Evolutionary conservation across 352 stramenopile genomes (phyloP).

Genomic region (Phytopythium cucurbitacearum): DNA sequence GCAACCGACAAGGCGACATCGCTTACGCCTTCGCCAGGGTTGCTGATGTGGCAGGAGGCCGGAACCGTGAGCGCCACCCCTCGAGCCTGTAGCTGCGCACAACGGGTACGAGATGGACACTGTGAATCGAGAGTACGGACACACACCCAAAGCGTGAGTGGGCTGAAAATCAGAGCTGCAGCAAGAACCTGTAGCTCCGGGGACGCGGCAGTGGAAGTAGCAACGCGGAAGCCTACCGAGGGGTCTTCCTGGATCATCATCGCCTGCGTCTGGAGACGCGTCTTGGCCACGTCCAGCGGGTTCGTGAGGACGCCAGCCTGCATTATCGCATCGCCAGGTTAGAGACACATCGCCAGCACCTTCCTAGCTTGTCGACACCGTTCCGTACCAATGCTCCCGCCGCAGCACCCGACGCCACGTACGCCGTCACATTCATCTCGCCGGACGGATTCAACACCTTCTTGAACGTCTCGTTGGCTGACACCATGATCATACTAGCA

Average conservation of each 20-base stretch:
- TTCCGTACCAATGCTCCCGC: constrained; percentile 89
- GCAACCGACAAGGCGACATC: not conserved
- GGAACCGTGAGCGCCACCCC: constrained; percentile 62
- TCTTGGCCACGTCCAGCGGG: constrained; percentile 99
- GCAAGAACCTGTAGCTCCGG: constrained; percentile 54
- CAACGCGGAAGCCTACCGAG: constrained; percentile 40
- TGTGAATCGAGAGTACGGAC: constrained; percentile 43
- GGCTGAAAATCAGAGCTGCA: constrained; percentile 14
- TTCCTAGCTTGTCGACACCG: not conserved
- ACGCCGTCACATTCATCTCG: constrained; percentile 87
- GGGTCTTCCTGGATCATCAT: constrained; percentile 57
- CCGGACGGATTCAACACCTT: constrained; percentile 89
- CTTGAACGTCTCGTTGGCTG: constrained; percentile 96
- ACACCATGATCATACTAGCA: constrained; percentile 96
- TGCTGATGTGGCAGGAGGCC: constrained; percentile 48
- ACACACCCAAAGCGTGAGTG: constrained; percentile 29
- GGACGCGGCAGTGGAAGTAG: constrained; percentile 21
- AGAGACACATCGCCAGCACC: not conserved
- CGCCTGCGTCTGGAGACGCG: constrained; percentile 93
- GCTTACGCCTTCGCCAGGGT: constrained; percentile 32
- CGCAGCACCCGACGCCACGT: constrained; percentile 91
- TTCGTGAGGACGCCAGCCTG: constrained; percentile 90
- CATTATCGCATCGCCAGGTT: too few relatives aligned
- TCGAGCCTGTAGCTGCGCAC: constrained; percentile 64
- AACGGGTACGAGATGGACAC: constrained; percentile 71